Evolutionary conservation across 768 basidiomycete species (phyloP), one percentile per base, ranked within the genome.

Genomic region (Lactarius akahatsu): DNA sequence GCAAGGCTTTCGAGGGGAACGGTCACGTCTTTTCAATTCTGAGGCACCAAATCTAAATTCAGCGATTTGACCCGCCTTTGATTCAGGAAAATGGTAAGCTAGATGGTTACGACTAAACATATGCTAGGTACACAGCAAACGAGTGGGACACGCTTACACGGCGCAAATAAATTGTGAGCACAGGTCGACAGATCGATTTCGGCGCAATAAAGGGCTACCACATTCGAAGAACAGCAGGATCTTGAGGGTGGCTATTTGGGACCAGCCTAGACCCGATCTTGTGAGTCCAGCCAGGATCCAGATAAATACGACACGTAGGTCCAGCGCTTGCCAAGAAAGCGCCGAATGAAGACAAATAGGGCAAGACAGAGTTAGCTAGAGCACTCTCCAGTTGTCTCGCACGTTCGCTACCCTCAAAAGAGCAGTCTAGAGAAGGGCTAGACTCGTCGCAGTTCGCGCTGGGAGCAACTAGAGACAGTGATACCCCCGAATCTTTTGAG

Each of bases 291-390:
- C 50, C 50, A 50, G 10, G 23, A 50, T 50, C n/a, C n/a, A 47
- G 20, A 47, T 50, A 11, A n/a, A n/a, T 20, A 20, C 1, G 43
- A 50, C 4, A 13, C 47, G 47, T 50, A n/a, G 43, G 43, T 20
- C 20, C 43, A 45, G 43, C 43, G 43, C 43, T 20, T n/a, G 23
- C 50, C 5, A 26, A 52, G 50, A 52, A 52, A 50, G 63, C 57
- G 63, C 43, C 57, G 34, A 63, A 63, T 15, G 18, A 47, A 32
- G 26, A 57, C 20, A 26, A 57, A 43, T 23, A 28, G 23, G 10
- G 47, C n/a, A 23, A 50, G 11, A n/a, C 34, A 32, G 30, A 32
- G 2, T 9, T 40, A 56, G 47, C 47, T 6, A 47, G 45, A 47
- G n/a, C 45, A 47, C n/a, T 23, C 45, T 50, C 47, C 47, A 50